phyloP scores from a whole-genome alignment of 371 early-diverging fungal genomes.

The Fennellomyces sp. region DNA sequence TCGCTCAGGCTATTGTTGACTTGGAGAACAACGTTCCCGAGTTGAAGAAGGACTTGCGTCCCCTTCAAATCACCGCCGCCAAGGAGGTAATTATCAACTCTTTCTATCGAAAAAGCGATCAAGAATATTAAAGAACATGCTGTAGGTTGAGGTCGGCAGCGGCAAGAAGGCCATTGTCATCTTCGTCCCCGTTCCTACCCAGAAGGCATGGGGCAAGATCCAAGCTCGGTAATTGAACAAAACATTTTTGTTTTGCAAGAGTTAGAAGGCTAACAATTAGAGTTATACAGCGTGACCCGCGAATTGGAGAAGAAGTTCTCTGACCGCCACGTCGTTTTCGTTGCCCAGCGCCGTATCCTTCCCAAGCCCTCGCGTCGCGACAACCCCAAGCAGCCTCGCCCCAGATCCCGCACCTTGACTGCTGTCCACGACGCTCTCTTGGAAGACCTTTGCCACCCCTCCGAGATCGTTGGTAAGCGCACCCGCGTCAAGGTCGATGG shows the following conservation, averaged over 20 bases:
- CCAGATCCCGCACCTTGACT: constrained; percentile 95
- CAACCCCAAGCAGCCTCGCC: constrained; percentile 90
- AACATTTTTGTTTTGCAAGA: not conserved
- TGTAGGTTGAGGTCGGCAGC: constrained; percentile 86
- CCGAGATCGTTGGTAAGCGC: constrained; percentile 97
- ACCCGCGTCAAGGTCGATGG: constrained; percentile 96
- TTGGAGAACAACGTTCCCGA: constrained; percentile 93
- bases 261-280: too few species aligned
- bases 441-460: constrained; percentile 97
- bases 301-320: constrained; percentile 99
- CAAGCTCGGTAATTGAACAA: constrained; percentile 71
- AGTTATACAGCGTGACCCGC: constrained; percentile 79
- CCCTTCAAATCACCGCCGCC: constrained; percentile 91
- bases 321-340: constrained; percentile 95
- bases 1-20: constrained; percentile 96
- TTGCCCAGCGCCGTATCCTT: constrained; percentile 93
- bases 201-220: constrained; percentile 94
- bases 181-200: constrained; percentile 94
- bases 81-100: constrained; percentile 74
- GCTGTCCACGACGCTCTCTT: constrained; percentile 95
- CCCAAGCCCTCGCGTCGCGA: constrained; percentile 87
- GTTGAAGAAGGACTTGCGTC: constrained; percentile 93
- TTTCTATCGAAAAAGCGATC: not conserved
- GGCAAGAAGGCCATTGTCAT: constrained; percentile 96
- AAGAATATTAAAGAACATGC: not conserved